Percentiles rank a stretch among this genome's conserved stretches.
phyloP scores from a whole-genome alignment of 2,329 filamentous ascomycete species.

The Trichoderma asperellum region DNA sequence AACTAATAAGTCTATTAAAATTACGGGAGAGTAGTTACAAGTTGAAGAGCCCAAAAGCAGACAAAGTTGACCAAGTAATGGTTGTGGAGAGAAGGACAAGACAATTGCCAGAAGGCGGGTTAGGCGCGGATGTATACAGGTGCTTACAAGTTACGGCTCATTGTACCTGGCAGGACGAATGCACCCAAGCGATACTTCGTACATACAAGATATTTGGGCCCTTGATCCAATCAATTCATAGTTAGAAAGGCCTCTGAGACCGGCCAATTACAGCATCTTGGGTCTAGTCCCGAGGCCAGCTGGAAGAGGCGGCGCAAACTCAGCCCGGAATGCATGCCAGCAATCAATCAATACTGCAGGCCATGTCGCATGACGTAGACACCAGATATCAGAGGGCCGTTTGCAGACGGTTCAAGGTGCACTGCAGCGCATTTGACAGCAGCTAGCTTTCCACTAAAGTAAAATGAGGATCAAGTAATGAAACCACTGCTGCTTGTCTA shows the following conservation, averaged over 20 bases:
- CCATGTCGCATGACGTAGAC: slow-evolving; percentile 24
- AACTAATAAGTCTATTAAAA: not conserved
- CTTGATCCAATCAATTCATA: not conserved
- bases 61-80: not conserved
- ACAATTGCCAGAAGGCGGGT: not conserved
- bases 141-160: not conserved
- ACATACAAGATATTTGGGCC: not conserved
- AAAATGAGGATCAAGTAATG: not conserved
- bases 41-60: not conserved
- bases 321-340: slow-evolving; percentile 1
- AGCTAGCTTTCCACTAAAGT: not conserved
- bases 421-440: not conserved
- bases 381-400: not conserved
- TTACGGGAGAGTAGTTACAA: not conserved
- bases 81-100: not conserved
- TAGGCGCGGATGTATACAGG: not conserved
- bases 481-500: not conserved
- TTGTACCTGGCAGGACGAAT: not conserved
- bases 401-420: not conserved
- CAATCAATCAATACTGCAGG: not conserved
- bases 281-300: not conserved
- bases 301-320: slow-evolving; percentile 22
- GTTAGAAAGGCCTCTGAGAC: not conserved
- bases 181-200: no score
- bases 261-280: not conserved